Evolutionary conservation across 345 rosid genomes (phyloP), one percentile per base, ranked within the genome.

Genomic region (Erysimum cheiranthoides): DNA sequence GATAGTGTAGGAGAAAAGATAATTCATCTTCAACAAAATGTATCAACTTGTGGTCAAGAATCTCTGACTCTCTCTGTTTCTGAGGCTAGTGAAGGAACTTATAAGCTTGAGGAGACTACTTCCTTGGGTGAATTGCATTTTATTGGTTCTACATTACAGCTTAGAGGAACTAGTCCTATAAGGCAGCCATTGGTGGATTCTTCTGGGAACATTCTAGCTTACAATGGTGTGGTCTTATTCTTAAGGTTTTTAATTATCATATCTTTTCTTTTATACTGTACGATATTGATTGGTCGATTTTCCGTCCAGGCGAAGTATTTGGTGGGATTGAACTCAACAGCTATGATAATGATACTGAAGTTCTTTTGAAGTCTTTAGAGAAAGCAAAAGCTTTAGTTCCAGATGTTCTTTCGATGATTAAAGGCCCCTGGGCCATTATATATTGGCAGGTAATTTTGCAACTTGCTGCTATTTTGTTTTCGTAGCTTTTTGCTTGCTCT

Each of bases 351-450:
- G 97, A 95, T 80, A 84, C 86, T 42, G 77, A 83, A 79, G 63
- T 87, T 77, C 89, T 92, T 50, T 46, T 89, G 83, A 74, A 78
- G 75, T 46, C 77, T 73, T 79, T 90, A 25, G 92, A 75, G 56
- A 78, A 80, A 11, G 82, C 27, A 51, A 52, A 62, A 43, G 28
- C 12, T 38, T 86, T 81, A 64, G 82, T 90, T 68, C 83, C 86
- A 3, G 84, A 88, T 73, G 85, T 88, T 85, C 92, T 95, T 77
- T 89, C 97, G 0, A 38, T n/a, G 51, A 78, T 92, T 56, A 87
- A 85, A 78, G 99, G 99, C 10, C 97, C 97, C 4, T 95, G 97
- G 97, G 86, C 93, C 71, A 50, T 92, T 27, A 77, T 87, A 38
- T 95, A 83, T 72, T 95, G 97, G 97, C 97, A 95, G 97, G 97